Evolutionary conservation across 805 yeast species (phyloP).

Genomic region (Yarrowia keelungensis): DNA sequence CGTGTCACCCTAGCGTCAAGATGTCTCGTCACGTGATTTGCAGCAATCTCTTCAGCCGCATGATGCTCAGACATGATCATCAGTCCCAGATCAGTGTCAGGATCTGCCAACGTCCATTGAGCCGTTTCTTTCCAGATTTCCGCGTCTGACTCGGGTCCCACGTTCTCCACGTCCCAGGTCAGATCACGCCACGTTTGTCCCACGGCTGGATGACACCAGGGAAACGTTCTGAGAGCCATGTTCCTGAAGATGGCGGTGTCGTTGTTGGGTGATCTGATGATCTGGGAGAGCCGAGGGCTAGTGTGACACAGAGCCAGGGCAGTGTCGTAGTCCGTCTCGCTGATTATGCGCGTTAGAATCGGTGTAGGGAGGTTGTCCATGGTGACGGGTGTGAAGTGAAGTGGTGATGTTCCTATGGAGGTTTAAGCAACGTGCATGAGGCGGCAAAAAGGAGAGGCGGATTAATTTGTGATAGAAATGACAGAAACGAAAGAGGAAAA

Average conservation of each 20-base stretch:
- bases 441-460: too few species aligned
- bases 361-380: conserved; percentile 16
- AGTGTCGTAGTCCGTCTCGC: conserved; percentile 25
- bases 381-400: background rate
- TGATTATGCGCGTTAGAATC: conserved; percentile 2
- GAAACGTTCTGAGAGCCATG: conserved; percentile 3
- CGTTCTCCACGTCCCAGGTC: conserved; percentile 16
- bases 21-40: conserved; percentile 11
- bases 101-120: conserved; percentile 25
- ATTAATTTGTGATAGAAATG: too few species aligned
- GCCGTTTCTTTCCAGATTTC: conserved; percentile 35
- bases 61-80: conserved; percentile 5
- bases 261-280: conserved; percentile 19
- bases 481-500: too few species aligned
- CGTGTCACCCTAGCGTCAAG: background rate
- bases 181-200: conserved; percentile 27
- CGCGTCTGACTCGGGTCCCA: conserved; percentile 36
- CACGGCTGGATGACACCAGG: conserved; percentile 4
- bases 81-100: conserved; percentile 17
- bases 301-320: conserved; percentile 22
- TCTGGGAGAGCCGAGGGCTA: background rate
- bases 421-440: conserved; percentile 6
- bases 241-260: conserved; percentile 23
- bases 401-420: conserved; percentile 17
- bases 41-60: background rate